Evolutionary conservation across 345 rosid species (phyloP), one percentile per base, ranked within the genome.

Genomic region (Reutealis trisperma): DNA sequence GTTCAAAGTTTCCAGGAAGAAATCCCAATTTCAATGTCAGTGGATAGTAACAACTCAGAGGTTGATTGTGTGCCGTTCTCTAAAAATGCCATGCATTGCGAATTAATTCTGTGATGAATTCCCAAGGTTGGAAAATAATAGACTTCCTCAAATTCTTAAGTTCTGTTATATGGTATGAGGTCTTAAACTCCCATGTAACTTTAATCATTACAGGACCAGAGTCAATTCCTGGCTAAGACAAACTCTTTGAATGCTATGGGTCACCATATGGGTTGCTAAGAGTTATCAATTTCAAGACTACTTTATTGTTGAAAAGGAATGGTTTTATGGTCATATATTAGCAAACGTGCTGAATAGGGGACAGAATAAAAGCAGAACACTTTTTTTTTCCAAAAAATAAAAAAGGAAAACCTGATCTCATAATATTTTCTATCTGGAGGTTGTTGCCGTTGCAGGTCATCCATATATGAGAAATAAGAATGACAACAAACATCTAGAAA

Each of bases 381-480:
- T 54, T 19, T 54, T 18, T 54, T 18, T 54, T 49, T 16, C 25
- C 18, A 77, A 25, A 76, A 58, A 34, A 62, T n/a, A 11, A 27
- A 34, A 44, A 55, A n/a, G 63, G 41, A 44, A 84, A 77, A 96
- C 99, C 97, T 93, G 80, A 96, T 92, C 84, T 93, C 98, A 51
- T 93, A 90, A 76, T 88, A 90, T 41, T 87, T 89, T 80, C 83
- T 86, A 84, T 84, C 91, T 12, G 81, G 59, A 47, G 89, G 81
- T 24, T 75, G 83, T 63, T 84, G 79, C 41, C 77, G 79, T 78
- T 67, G 81, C 80, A 92, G 87, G 21, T 96, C 99, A 74, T 91
- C 92, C 97, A 91, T 88, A 59, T 86, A 10, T 0, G 97, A 90
- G 79, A 87, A 83, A 78, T 91, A 96, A 71, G 98, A 91, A 86